Evolutionary conservation across 345 rosid species (phyloP).

Genomic region (Raphanus raphanistrum): DNA sequence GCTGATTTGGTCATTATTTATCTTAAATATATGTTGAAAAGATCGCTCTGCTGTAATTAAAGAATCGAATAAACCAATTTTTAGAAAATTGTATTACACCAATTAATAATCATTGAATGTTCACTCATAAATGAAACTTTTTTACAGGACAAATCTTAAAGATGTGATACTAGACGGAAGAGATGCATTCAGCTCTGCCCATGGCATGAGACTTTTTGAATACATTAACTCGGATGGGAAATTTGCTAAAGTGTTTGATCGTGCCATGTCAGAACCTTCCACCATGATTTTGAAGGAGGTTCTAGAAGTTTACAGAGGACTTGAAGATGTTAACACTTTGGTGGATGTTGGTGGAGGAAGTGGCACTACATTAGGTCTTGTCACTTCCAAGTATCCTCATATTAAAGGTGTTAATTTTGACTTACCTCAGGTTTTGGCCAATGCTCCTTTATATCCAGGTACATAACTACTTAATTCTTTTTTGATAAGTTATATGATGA

Average conservation of each 20-base stretch:
- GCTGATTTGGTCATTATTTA: not conserved
- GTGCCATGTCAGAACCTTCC: not conserved
- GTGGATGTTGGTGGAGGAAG: conserved; percentile 73
- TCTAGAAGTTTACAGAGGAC: conserved; percentile 45
- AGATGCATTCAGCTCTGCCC: not conserved
- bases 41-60: no score
- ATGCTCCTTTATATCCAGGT: conserved; percentile 39
- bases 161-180: no score
- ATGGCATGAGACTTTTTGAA: not conserved
- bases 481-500: not conserved
- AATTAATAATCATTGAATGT: no score
- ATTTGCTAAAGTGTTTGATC: not conserved
- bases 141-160: no score
- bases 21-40: no score
- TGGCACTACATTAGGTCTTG: conserved; percentile 45
- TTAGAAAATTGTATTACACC: no score
- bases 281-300: not conserved
- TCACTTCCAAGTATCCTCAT: conserved; percentile 51
- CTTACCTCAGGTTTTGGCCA: conserved; percentile 24
- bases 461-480: not conserved
- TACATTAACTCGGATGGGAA: not conserved
- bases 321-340: conserved; percentile 43
- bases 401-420: conserved; percentile 55
- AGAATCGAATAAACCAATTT: no score
- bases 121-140: no score